phyloP scores from a whole-genome alignment of 176 grass and related monocot species.

The Phyllostachys edulis region DNA sequence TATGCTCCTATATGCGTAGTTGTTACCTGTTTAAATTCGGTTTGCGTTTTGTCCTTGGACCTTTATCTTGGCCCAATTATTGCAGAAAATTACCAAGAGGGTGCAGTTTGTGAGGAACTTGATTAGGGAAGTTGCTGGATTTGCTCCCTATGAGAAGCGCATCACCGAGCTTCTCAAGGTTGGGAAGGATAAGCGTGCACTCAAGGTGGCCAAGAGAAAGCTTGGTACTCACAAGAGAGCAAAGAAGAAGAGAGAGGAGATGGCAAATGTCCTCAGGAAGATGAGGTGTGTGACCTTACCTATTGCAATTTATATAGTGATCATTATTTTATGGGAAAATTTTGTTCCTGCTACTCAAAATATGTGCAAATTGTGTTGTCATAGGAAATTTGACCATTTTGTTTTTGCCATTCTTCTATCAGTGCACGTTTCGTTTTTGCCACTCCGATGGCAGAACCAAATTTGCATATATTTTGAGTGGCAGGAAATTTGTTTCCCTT shows the following conservation, averaged over 20 bases:
- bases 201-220: constrained; percentile 61
- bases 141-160: constrained; percentile 60
- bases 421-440: no score
- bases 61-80: background rate
- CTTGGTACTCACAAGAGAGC: constrained; percentile 68
- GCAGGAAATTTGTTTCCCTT: background rate
- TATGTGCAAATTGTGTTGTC: no score
- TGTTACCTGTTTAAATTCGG: background rate
- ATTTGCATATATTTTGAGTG: no score
- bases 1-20: background rate
- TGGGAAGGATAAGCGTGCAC: constrained; percentile 61
- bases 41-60: background rate
- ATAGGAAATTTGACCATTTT: no score
- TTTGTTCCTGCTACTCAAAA: no score
- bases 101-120: constrained; percentile 45
- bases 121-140: constrained; percentile 63
- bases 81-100: constrained; percentile 55
- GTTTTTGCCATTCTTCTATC: no score
- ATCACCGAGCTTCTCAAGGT: constrained; percentile 66
- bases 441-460: no score
- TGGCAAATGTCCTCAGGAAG: constrained; percentile 52
- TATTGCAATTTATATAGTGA: background rate
- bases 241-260: constrained; percentile 75
- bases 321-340: background rate
- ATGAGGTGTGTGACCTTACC: constrained; percentile 29